Evolutionary conservation across 768 basidiomycete species (phyloP).

Genomic region (Lentinula sp.): DNA sequence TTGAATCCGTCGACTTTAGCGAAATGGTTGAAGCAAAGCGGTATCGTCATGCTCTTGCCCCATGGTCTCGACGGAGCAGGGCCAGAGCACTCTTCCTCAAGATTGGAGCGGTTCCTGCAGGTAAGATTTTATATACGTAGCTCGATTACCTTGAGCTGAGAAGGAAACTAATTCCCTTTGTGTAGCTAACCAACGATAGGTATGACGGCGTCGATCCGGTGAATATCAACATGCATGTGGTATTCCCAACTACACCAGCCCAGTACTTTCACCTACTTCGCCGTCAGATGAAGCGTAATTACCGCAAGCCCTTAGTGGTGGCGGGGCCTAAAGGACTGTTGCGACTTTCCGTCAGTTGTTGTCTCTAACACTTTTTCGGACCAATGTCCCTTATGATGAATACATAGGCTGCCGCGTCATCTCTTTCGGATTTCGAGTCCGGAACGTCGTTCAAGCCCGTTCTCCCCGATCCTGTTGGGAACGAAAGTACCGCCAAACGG

Average conservation of each 20-base stretch:
- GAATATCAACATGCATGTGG: slow-evolving; percentile 81
- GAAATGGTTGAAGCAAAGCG: slow-evolving; percentile 93
- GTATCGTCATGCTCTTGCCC: slow-evolving; percentile 77
- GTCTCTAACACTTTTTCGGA: neutral
- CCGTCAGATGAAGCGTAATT: slow-evolving; percentile 79
- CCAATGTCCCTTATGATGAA: neutral
- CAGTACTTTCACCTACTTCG: slow-evolving; percentile 94
- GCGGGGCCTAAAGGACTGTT: slow-evolving; percentile 82
- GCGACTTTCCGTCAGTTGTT: slow-evolving; percentile 56
- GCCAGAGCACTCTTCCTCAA: slow-evolving; percentile 87
- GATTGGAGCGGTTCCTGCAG: slow-evolving; percentile 89
- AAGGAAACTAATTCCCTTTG: neutral
- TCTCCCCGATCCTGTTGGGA: slow-evolving; percentile 41
- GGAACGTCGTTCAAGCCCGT: slow-evolving; percentile 67
- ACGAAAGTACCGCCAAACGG: slow-evolving; percentile 40
- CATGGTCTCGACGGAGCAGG: slow-evolving; percentile 92
- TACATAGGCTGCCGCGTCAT: slow-evolving; percentile 65
- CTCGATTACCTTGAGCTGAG: neutral
- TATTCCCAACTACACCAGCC: slow-evolving; percentile 83
- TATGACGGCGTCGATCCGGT: slow-evolving; percentile 28
- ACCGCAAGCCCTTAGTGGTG: slow-evolving; percentile 80
- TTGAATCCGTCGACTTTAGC: slow-evolving; percentile 34
- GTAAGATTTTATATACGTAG: slow-evolving; percentile 26
- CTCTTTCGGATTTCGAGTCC: slow-evolving; percentile 51
- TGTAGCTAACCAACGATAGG: slow-evolving; percentile 72